phyloP scores from a whole-genome alignment of 305 asterid species.

The Fraxinus xanthoxyloides region DNA sequence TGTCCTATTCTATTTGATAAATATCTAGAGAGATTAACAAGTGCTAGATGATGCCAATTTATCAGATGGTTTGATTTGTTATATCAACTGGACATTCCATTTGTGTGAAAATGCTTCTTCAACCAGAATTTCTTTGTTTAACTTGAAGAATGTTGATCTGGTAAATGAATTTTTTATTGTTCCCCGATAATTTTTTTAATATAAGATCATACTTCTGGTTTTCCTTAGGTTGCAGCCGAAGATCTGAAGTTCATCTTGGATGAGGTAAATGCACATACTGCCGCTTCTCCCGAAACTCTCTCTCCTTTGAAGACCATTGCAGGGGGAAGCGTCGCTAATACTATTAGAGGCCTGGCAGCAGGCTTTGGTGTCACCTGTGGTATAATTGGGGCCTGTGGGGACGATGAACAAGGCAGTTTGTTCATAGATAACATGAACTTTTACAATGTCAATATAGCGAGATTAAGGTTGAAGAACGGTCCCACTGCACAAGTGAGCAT shows the following conservation, averaged over 20 bases:
- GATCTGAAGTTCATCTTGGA: constrained; percentile 67
- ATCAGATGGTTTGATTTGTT: constrained; percentile 3
- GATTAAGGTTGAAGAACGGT: constrained; percentile 77
- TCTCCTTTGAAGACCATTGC: constrained; percentile 77
- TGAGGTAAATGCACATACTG: constrained; percentile 54
- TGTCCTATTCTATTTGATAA: background rate
- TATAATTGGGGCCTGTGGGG: constrained; percentile 88
- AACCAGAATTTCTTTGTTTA: constrained; percentile 2
- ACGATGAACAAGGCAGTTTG: constrained; percentile 83
- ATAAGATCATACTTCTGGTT: constrained; percentile 5
- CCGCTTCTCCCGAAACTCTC: constrained; percentile 42
- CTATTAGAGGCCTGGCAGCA: constrained; percentile 87
- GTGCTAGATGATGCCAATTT: background rate
- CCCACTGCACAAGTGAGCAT: constrained; percentile 72
- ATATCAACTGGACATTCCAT: background rate
- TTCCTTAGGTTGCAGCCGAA: constrained; percentile 61
- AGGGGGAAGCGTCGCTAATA: constrained; percentile 96
- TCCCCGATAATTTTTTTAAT: background rate
- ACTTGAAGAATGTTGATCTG: background rate
- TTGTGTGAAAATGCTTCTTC: background rate
- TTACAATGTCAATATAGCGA: constrained; percentile 64
- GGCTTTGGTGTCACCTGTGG: constrained; percentile 89
- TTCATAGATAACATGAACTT: constrained; percentile 68
- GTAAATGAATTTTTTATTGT: background rate
- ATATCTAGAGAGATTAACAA: background rate